Evolutionary conservation across 2,329 filamentous ascomycete genomes (phyloP).

Genomic region (Tolypocladium ovalisporum): DNA sequence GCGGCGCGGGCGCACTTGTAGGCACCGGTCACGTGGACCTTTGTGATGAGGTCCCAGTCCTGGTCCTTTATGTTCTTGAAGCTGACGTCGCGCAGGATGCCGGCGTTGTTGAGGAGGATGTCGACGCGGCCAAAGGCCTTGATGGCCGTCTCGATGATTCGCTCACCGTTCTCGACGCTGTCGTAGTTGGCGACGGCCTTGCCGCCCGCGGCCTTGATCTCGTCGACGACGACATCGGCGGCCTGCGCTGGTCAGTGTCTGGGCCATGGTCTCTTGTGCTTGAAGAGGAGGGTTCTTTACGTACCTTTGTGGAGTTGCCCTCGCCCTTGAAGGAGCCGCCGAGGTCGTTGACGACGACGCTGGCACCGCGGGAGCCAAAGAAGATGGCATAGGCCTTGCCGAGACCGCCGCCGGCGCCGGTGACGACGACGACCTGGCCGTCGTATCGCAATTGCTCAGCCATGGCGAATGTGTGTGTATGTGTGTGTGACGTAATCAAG

Average conservation of each 20-base stretch:
- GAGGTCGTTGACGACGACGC: conserved; percentile 93
- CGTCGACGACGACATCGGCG: conserved; percentile 71
- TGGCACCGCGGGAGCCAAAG: conserved; percentile 85
- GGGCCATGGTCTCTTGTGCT: not conserved
- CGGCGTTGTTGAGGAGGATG: conserved; percentile 94
- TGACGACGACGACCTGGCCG: conserved; percentile 74
- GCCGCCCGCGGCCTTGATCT: conserved; percentile 79
- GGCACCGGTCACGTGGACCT: conserved; percentile 83
- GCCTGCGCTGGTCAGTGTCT: conserved; percentile 36
- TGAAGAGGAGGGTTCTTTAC: conserved; percentile 6
- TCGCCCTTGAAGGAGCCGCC: conserved; percentile 90
- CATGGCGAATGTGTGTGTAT: conserved; percentile 33
- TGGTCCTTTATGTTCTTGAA: conserved; percentile 98
- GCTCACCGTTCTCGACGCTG: conserved; percentile 83
- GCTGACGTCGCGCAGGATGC: conserved; percentile 86
- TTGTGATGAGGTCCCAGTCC: conserved; percentile 93
- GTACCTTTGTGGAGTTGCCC: conserved; percentile 74
- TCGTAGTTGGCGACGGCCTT: conserved; percentile 98
- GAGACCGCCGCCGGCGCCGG: conserved; percentile 68
- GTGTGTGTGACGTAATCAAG: conserved; percentile 4
- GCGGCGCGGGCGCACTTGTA: conserved; percentile 94
- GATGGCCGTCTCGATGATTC: conserved; percentile 85
- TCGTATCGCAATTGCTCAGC: conserved; percentile 65
- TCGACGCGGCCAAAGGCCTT: conserved; percentile 78
- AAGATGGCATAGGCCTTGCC: conserved; percentile 79